Evolutionary conservation across 768 basidiomycete genomes (phyloP).

Genomic region (Obba rivulosa): DNA sequence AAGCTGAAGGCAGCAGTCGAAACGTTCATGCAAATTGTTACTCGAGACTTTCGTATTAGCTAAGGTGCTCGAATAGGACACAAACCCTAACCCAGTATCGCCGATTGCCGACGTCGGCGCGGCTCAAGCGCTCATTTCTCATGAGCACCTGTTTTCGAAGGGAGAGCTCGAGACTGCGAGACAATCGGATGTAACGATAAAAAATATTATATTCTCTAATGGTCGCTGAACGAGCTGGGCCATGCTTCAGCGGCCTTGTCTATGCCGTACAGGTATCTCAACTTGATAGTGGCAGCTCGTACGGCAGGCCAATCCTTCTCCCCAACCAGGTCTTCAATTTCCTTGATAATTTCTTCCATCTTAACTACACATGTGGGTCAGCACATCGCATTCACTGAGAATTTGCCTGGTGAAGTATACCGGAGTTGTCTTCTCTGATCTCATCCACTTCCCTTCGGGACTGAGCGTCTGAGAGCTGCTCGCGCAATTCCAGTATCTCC

Average conservation of each 20-base stretch:
- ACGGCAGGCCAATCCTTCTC: conserved; percentile 49
- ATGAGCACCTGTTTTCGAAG: no score
- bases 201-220: conserved; percentile 15
- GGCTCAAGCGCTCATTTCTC: no score
- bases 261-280: conserved; percentile 71
- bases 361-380: conserved; percentile 39
- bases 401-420: conserved; percentile 24
- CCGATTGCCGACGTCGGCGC: no score
- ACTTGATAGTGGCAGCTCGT: conserved; percentile 55
- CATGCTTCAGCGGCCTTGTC: conserved; percentile 41
- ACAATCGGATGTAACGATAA: no score
- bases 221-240: conserved; percentile 21
- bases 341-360: conserved; percentile 38
- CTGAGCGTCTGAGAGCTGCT: conserved; percentile 64
- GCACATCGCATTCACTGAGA: not conserved
- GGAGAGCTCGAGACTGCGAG: no score
- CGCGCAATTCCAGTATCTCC: conserved; percentile 75
- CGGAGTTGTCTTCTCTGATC: conserved; percentile 50
- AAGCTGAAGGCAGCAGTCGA: no score
- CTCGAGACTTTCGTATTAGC: no score
- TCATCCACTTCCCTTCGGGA: conserved; percentile 42
- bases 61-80: no score
- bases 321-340: conserved; percentile 47
- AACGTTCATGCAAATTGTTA: no score
- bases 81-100: no score